Conservation (phyloP, 257 asterid species). For the Lantana camara region DNA sequence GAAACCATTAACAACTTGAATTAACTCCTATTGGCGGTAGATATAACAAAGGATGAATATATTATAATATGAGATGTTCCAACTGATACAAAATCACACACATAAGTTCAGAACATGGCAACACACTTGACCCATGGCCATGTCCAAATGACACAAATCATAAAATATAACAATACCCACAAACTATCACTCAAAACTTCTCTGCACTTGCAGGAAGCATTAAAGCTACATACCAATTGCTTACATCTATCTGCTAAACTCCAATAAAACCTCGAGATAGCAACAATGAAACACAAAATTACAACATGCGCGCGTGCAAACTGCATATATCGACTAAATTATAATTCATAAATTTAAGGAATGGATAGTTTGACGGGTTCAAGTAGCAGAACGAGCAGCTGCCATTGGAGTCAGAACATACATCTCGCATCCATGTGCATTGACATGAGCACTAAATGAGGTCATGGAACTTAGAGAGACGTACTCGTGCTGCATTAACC, state of each 20-base stretch:
- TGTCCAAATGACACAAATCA: background rate
- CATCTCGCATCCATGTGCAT: slow-evolving; percentile 60
- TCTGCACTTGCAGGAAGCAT: background rate
- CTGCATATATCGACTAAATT: background rate
- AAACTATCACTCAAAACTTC: background rate
- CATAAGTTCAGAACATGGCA: background rate
- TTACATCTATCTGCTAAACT: slow-evolving; percentile 4
- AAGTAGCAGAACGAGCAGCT: slow-evolving; percentile 17
- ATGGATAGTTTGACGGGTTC: background rate
- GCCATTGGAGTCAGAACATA: slow-evolving; percentile 53
- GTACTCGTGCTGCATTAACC: slow-evolving; percentile 58
- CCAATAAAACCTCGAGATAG: slow-evolving; percentile 16
- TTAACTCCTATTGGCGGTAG: too few relatives aligned
- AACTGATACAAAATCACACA: background rate
- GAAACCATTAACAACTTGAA: too few relatives aligned
- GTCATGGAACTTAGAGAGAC: slow-evolving; percentile 38
- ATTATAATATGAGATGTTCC: background rate
- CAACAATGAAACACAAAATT: background rate
- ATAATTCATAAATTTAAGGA: background rate
- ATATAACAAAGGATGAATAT: too few relatives aligned
- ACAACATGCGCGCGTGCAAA: background rate
- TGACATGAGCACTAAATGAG: slow-evolving; percentile 52
- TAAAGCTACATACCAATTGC: background rate
- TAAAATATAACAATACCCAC: background rate
- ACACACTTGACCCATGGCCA: background rate